These are phyloP conservation scores for Dryas octopetala DNA, from an alignment of 306 rosid species.

Conservation along the genomic window DNA sequence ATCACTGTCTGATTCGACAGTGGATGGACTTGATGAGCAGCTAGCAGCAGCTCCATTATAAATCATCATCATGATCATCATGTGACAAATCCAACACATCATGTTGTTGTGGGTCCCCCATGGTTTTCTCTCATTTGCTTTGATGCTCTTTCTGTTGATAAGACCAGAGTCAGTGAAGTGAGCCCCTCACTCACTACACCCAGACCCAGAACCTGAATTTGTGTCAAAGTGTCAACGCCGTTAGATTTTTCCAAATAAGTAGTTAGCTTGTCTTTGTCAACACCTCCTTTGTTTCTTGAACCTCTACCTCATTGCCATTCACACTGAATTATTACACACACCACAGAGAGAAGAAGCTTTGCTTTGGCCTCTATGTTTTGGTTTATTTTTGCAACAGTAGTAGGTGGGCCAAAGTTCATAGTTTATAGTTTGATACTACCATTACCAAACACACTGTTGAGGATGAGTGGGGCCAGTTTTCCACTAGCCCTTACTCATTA, in stretches of 20 bases:
- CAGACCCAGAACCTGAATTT: constrained; percentile 19
- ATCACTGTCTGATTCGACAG: constrained; percentile 38
- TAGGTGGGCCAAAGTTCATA: neutral
- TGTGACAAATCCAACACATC: constrained; percentile 45
- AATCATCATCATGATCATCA: constrained; percentile 32
- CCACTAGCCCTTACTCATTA: constrained; percentile 27
- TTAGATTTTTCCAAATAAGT: constrained; percentile 39
- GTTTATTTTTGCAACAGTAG: neutral
- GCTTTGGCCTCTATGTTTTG: no score
- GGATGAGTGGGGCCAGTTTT: constrained; percentile 22
- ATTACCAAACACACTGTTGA: constrained; percentile 17
- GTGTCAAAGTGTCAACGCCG: constrained; percentile 65
- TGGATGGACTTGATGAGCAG: constrained; percentile 26
- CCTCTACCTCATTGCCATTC: neutral
- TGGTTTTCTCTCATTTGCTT: no score
- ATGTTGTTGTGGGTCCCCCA: neutral
- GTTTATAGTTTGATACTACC: neutral
- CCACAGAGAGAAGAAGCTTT: no score
- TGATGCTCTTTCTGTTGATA: neutral
- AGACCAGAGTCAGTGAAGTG: constrained; percentile 23
- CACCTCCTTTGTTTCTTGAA: constrained; percentile 11
- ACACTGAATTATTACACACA: no score
- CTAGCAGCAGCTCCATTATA: constrained; percentile 2
- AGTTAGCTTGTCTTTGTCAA: constrained; percentile 54
- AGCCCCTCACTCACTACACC: constrained; percentile 5